A percentile compares a stretch with the other conserved stretches of the same genome.
phyloP scores from a whole-genome alignment of 1,284 basidiomycete species.

The Boletus semigastroideus region DNA sequence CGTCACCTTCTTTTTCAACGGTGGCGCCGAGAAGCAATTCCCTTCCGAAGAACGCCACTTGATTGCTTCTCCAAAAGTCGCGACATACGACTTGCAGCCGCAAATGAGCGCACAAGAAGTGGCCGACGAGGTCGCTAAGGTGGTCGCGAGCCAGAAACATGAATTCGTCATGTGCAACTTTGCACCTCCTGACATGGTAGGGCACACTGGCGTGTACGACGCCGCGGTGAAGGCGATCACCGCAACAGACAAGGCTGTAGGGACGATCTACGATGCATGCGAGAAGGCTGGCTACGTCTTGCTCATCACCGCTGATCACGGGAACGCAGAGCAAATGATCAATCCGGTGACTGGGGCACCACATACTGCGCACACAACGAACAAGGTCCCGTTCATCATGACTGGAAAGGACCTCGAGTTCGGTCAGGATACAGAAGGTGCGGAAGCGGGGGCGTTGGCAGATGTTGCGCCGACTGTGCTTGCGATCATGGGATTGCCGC shows the following conservation, averaged over 20 bases:
- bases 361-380: slow-evolving; percentile 84
- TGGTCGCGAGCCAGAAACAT: slow-evolving; percentile 66
- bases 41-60: slow-evolving; percentile 80
- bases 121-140: slow-evolving; percentile 85
- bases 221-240: slow-evolving; percentile 84
- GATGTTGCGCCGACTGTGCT: slow-evolving; percentile 89
- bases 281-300: slow-evolving; percentile 83
- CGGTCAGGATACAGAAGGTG: slow-evolving; percentile 29
- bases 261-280: slow-evolving; percentile 81
- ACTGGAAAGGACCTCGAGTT: slow-evolving; percentile 58
- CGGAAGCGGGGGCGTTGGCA: slow-evolving; percentile 70
- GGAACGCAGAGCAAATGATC: slow-evolving; percentile 91
- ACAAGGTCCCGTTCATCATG: slow-evolving; percentile 81
- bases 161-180: slow-evolving; percentile 97
- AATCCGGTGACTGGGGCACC: slow-evolving; percentile 81
- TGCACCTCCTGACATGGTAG: slow-evolving; percentile 94
- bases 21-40: slow-evolving; percentile 90
- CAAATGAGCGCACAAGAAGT: slow-evolving; percentile 86
- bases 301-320: slow-evolving; percentile 88
- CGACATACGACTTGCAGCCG: slow-evolving; percentile 86
- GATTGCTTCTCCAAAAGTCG: slow-evolving; percentile 87
- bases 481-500: slow-evolving; percentile 64
- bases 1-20: slow-evolving; percentile 97
- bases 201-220: slow-evolving; percentile 87
- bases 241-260: slow-evolving; percentile 83